A percentile compares a stretch with the other conserved stretches of the same genome.
phyloP scores from a whole-genome alignment of 140 eudicot genomes.

The Flaveria floridana region DNA sequence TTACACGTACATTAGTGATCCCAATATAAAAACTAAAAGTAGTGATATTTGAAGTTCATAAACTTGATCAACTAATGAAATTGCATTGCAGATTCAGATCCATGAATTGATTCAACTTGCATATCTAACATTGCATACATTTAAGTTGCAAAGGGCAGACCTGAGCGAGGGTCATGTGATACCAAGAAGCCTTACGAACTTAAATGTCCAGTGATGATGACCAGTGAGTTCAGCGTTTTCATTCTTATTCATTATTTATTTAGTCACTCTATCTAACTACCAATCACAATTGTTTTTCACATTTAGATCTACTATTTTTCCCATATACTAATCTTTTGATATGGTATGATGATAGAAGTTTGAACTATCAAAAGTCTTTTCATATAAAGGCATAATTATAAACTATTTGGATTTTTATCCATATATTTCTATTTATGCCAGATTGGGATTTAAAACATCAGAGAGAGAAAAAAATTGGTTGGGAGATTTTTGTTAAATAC shows the following conservation, averaged over 20 bases:
- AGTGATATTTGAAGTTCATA: background rate
- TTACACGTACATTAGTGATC: background rate
- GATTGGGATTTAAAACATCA: background rate
- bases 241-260: too few species aligned
- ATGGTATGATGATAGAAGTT: too few species aligned
- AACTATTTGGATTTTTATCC: background rate
- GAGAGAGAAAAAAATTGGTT: background rate
- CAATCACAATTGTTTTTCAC: too few species aligned
- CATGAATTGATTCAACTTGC: background rate
- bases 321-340: too few species aligned
- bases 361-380: background rate
- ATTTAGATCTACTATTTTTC: too few species aligned
- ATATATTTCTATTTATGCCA: background rate
- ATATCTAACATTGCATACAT: slow-evolving; percentile 12
- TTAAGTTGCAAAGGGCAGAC: background rate
- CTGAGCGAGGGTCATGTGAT: background rate
- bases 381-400: slow-evolving; percentile 10
- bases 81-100: background rate
- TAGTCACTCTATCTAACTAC: too few species aligned
- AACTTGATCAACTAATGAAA: background rate
- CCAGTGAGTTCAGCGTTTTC: background rate
- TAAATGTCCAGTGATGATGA: background rate
- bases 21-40: background rate
- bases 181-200: background rate
- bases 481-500: background rate